Evolutionary conservation across 495 filamentous ascomycete species (phyloP).

Genomic region (Penicillium simplicissimum): DNA sequence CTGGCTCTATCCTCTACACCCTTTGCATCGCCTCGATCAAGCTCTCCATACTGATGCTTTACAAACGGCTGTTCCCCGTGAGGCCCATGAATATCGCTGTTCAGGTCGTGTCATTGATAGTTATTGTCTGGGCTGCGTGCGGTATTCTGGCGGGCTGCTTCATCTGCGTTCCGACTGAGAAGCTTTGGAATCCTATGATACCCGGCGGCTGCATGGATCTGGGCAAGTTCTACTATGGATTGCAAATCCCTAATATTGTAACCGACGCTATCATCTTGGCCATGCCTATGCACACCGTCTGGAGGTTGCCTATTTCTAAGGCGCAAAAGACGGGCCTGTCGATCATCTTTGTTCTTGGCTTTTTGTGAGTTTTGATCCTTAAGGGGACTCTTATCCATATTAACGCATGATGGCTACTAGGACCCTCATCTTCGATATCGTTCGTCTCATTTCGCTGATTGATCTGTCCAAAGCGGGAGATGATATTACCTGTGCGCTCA

Average conservation of each 20-base stretch:
- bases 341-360: slow-evolving; percentile 44
- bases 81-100: slow-evolving; percentile 25
- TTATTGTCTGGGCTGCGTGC: slow-evolving; percentile 29
- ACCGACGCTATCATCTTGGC: slow-evolving; percentile 46
- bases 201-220: slow-evolving; percentile 36
- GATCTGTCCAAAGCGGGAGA: slow-evolving; percentile 21
- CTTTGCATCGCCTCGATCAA: slow-evolving; percentile 32
- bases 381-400: too few relatives aligned
- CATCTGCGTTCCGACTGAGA: slow-evolving; percentile 37
- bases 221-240: slow-evolving; percentile 35
- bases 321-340: slow-evolving; percentile 41
- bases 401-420: slow-evolving; percentile 1
- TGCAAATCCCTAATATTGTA: slow-evolving; percentile 44
- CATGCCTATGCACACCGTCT: slow-evolving; percentile 53
- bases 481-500: slow-evolving; percentile 31
- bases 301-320: slow-evolving; percentile 41
- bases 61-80: slow-evolving; percentile 33
- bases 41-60: slow-evolving; percentile 41
- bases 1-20: slow-evolving; percentile 27
- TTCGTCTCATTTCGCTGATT: slow-evolving; percentile 29
- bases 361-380: slow-evolving; percentile 27
- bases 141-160: slow-evolving; percentile 35
- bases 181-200: slow-evolving; percentile 31
- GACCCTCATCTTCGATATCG: slow-evolving; percentile 32
- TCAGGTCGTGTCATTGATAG: slow-evolving; percentile 13